Conservation (phyloP, 2,329 filamentous ascomycete genomes). For the Trichophyton simii region DNA sequence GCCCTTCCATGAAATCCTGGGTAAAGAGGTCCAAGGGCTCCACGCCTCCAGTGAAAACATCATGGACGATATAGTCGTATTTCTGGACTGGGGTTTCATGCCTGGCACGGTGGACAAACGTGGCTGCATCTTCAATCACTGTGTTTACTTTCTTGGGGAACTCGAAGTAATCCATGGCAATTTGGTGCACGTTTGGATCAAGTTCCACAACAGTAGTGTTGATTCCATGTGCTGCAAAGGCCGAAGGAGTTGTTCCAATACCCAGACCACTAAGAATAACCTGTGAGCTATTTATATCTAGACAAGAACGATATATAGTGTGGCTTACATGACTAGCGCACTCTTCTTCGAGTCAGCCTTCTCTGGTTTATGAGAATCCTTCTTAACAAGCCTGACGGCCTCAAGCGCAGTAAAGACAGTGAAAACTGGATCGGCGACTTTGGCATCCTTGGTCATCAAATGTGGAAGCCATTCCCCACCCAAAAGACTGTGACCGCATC, state of each 20-base stretch:
- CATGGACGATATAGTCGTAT: constrained; percentile 92
- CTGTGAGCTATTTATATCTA: neutral
- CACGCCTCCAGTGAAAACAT: constrained; percentile 93
- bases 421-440: constrained; percentile 75
- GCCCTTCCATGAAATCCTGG: constrained; percentile 60
- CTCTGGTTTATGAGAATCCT: constrained; percentile 25
- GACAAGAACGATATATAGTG: neutral
- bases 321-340: constrained; percentile 69
- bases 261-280: constrained; percentile 58
- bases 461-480: constrained; percentile 74
- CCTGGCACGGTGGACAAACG: constrained; percentile 46
- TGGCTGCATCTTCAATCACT: constrained; percentile 70
- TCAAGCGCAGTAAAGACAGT: constrained; percentile 94
- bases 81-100: constrained; percentile 32
- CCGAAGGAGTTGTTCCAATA: constrained; percentile 80
- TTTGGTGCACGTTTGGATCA: constrained; percentile 76
- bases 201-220: constrained; percentile 91
- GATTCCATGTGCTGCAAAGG: constrained; percentile 75
- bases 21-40: constrained; percentile 87
- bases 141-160: constrained; percentile 64
- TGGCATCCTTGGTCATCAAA: constrained; percentile 38
- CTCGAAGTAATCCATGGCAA: constrained; percentile 70
- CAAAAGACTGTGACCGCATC: constrained; percentile 87
- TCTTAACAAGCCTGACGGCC: constrained; percentile 67
- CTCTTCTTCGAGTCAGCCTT: constrained; percentile 53